These are phyloP conservation scores for Colletotrichum navitas DNA, from an alignment of 2,329 filamentous ascomycete genomes.

Conservation along the genomic window DNA sequence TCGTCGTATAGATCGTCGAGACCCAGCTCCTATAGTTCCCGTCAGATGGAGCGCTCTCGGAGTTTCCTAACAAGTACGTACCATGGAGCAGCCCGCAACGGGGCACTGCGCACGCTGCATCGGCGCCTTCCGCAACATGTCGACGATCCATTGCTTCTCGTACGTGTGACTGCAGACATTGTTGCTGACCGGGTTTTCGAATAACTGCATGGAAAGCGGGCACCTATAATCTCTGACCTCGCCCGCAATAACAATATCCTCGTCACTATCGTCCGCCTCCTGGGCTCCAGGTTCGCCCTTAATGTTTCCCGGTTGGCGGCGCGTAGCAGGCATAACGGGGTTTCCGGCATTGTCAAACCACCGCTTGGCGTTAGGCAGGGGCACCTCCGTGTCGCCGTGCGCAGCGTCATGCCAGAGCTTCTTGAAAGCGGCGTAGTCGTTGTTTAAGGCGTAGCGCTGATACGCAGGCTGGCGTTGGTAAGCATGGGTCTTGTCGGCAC, in stretches of 20 bases:
- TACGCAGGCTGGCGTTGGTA: slow-evolving; percentile 58
- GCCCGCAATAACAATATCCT: slow-evolving; percentile 76
- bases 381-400: slow-evolving; percentile 62
- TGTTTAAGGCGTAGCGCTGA: slow-evolving; percentile 66
- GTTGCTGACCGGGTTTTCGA: slow-evolving; percentile 76
- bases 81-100: slow-evolving; percentile 72
- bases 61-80: slow-evolving; percentile 48
- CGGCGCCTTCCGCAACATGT: slow-evolving; percentile 60
- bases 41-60: slow-evolving; percentile 23
- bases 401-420: slow-evolving; percentile 68
- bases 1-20: slow-evolving; percentile 68
- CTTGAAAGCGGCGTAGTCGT: slow-evolving; percentile 72
- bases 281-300: slow-evolving; percentile 50
- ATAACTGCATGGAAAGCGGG: slow-evolving; percentile 73
- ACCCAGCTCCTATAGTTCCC: slow-evolving; percentile 58
- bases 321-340: slow-evolving; percentile 49
- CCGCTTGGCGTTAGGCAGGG: slow-evolving; percentile 63
- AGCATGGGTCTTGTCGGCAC: slow-evolving; percentile 54
- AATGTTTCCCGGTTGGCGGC: slow-evolving; percentile 24
- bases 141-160: slow-evolving; percentile 73
- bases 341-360: slow-evolving; percentile 66
- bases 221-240: slow-evolving; percentile 76
- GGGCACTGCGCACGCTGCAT: slow-evolving; percentile 68
- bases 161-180: slow-evolving; percentile 79
- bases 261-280: slow-evolving; percentile 67